Conservation (phyloP, 2,329 filamentous ascomycete genomes). For the Thelonectria blattea region DNA sequence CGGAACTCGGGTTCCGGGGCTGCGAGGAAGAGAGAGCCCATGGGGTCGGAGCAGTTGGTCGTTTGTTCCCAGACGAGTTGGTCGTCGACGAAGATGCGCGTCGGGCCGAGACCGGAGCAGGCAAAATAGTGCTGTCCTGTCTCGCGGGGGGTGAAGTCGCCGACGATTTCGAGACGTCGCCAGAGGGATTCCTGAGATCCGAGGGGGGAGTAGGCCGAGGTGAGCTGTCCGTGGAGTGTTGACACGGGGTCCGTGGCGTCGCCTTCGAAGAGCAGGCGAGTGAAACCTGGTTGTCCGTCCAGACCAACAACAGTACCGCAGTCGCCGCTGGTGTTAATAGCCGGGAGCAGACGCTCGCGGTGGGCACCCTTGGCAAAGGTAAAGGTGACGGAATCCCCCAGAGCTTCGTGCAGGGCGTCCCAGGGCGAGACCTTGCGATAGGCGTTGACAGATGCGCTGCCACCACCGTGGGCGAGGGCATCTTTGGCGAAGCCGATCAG, state of each 20-base stretch:
- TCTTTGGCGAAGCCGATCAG: slow-evolving; percentile 40
- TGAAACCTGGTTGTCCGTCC: slow-evolving; percentile 40
- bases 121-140: slow-evolving; percentile 38
- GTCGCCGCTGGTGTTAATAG: not conserved
- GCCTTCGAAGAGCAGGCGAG: slow-evolving; percentile 33
- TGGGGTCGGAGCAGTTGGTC: slow-evolving; percentile 35
- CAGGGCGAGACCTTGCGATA: slow-evolving; percentile 41
- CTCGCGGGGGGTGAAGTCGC: slow-evolving; percentile 37
- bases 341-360: not conserved
- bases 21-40: slow-evolving; percentile 39
- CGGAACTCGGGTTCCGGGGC: slow-evolving; percentile 50
- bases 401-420: slow-evolving; percentile 34
- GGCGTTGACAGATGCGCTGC: slow-evolving; percentile 40
- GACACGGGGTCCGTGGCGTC: slow-evolving; percentile 28
- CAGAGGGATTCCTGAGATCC: slow-evolving; percentile 35
- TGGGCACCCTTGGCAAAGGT: slow-evolving; percentile 27
- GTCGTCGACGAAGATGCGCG: slow-evolving; percentile 34
- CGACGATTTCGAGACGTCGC: slow-evolving; percentile 36
- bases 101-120: slow-evolving; percentile 35
- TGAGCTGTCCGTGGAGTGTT: slow-evolving; percentile 25
- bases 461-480: slow-evolving; percentile 41
- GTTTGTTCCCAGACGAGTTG: slow-evolving; percentile 36
- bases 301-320: slow-evolving; percentile 38
- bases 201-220: slow-evolving; percentile 34
- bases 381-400: slow-evolving; percentile 28